These are phyloP conservation scores for Dendrobium officinale DNA, from an alignment of 106 monocot genomes.

Conservation along the genomic window DNA sequence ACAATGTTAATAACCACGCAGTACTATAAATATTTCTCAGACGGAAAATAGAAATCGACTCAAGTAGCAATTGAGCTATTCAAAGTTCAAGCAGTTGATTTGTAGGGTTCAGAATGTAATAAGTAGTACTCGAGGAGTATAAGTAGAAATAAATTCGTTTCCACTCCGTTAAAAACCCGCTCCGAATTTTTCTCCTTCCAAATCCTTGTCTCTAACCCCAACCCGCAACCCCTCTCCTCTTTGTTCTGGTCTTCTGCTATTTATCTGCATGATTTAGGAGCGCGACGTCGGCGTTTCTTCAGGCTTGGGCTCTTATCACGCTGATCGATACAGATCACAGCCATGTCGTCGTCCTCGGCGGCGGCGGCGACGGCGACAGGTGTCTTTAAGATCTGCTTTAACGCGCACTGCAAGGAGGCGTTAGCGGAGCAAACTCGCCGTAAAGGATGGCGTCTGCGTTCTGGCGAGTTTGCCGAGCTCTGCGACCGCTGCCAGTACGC, in stretches of 20 bases:
- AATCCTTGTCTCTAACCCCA: not conserved
- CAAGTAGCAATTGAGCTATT: no score
- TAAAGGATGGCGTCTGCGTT: slow-evolving; percentile 49
- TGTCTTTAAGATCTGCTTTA: slow-evolving; percentile 44
- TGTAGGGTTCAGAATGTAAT: not conserved
- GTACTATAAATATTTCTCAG: no score
- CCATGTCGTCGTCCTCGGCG: slow-evolving; percentile 16
- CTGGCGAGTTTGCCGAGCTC: slow-evolving; percentile 45
- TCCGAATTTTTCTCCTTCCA: not conserved
- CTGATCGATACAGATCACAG: not conserved
- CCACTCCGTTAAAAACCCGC: not conserved
- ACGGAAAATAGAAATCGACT: no score
- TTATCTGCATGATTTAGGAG: not conserved
- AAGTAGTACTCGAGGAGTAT: not conserved
- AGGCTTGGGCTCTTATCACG: not conserved
- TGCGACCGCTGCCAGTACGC: slow-evolving; percentile 56
- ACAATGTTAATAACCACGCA: no score
- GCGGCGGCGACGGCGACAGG: slow-evolving; percentile 5
- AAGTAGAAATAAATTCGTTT: not conserved
- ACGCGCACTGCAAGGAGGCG: slow-evolving; percentile 45
- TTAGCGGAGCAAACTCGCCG: slow-evolving; percentile 26
- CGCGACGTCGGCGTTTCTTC: not conserved
- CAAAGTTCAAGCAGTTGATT: no score
- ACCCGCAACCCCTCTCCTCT: not conserved
- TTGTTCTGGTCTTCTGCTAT: not conserved